Percentiles rank a stretch among this genome's conserved stretches.
These are phyloP conservation scores for Rhamnella rubrinervis DNA, from an alignment of 331 rosid genomes.

Conservation along the genomic window DNA sequence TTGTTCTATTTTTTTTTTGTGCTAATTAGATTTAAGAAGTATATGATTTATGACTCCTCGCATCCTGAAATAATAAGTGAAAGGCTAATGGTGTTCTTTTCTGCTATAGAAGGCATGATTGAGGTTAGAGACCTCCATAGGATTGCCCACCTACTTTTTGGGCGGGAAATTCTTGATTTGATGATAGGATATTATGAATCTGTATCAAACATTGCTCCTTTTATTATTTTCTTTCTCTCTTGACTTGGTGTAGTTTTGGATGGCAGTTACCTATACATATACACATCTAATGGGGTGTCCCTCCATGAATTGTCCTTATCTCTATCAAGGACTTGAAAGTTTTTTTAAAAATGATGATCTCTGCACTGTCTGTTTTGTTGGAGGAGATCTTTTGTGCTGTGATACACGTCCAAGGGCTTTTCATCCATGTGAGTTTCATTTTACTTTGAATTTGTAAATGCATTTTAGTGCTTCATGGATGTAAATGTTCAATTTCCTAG, in stretches of 20 bases:
- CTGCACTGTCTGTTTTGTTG: conserved; percentile 74
- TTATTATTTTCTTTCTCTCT: background rate
- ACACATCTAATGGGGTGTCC: conserved; percentile 88
- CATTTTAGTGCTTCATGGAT: background rate
- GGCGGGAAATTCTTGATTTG: conserved; percentile 1
- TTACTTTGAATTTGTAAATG: conserved; percentile 4
- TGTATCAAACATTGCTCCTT: background rate
- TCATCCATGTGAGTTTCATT: conserved; percentile 58
- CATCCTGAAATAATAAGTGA: conserved; percentile 4
- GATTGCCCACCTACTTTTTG: conserved; percentile 4
- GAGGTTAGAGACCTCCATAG: background rate
- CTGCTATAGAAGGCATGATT: conserved; percentile 8
- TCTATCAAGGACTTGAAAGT: conserved; percentile 56
- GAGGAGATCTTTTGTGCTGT: conserved; percentile 88
- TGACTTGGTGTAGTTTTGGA: conserved; percentile 17
- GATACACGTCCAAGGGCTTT: conserved; percentile 92
- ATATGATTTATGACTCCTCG: background rate
- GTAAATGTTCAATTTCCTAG: background rate
- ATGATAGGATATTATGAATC: background rate
- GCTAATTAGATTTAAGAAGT: background rate
- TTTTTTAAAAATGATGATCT: conserved; percentile 76
- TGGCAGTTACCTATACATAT: conserved; percentile 85
- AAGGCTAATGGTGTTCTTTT: background rate
- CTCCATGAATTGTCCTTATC: conserved; percentile 83
- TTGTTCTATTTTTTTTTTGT: background rate